Evolutionary conservation across 148 eudicot genomes (phyloP).

Genomic region (Rhododendron molle): DNA sequence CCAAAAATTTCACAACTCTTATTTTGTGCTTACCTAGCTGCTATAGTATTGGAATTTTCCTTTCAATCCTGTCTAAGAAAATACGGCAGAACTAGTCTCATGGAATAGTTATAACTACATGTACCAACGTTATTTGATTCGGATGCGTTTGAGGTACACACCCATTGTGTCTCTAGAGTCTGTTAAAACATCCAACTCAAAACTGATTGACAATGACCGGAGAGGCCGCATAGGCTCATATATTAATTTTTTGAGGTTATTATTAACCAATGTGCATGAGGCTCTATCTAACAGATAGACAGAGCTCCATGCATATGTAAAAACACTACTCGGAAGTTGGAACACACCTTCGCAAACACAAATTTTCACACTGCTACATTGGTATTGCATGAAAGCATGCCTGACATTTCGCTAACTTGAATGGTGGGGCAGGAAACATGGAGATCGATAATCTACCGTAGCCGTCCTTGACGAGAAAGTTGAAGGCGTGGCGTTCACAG

Average conservation of each 20-base stretch:
- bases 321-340: background rate
- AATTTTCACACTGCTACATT: background rate
- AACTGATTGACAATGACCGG: rapidly evolving
- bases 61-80: too few species aligned
- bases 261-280: too few species aligned
- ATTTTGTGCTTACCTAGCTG: background rate
- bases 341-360: background rate
- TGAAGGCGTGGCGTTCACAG: slow-evolving; percentile 41
- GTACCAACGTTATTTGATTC: too few species aligned
- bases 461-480: slow-evolving; percentile 41
- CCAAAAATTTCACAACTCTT: background rate
- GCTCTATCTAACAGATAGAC: too few species aligned
- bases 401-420: background rate
- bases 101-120: background rate
- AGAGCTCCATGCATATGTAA: background rate
- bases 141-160: background rate
- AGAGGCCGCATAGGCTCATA: background rate
- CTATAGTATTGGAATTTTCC: background rate
- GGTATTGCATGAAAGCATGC: background rate
- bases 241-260: too few species aligned
- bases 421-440: background rate
- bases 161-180: background rate
- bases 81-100: too few species aligned
- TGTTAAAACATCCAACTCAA: background rate
- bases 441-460: slow-evolving; percentile 24